Evolutionary conservation across 495 filamentous ascomycete genomes (phyloP).

Genomic region (Penicillium robsamsonii): DNA sequence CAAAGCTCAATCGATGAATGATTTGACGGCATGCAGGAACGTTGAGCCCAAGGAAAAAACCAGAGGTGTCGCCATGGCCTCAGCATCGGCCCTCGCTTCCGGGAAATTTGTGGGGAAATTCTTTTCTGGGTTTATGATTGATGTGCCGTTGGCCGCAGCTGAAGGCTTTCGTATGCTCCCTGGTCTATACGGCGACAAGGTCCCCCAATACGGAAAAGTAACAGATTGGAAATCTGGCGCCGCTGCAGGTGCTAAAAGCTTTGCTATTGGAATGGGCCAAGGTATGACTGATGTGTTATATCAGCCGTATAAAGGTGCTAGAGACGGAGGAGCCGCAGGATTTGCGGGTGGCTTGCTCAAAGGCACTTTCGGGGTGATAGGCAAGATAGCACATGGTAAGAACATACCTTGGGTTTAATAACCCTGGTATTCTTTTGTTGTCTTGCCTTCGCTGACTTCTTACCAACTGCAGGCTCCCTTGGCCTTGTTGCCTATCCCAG

Average conservation of each 20-base stretch:
- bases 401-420: not conserved
- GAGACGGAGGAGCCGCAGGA: conserved; percentile 57
- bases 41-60: not conserved
- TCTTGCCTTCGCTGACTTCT: not conserved
- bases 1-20: not conserved
- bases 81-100: not conserved
- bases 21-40: not conserved
- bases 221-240: conserved; percentile 38
- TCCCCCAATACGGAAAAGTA: conserved; percentile 34
- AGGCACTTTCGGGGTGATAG: conserved; percentile 62
- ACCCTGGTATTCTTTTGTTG: not conserved
- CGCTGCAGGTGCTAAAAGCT: conserved; percentile 48
- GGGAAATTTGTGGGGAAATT: not conserved
- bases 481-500: not conserved
- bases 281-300: conserved; percentile 67
- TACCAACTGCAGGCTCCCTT: not conserved
- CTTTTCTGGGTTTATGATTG: conserved; percentile 39
- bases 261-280: conserved; percentile 68
- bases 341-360: conserved; percentile 67
- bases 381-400: not conserved
- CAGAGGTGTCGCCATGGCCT: conserved; percentile 19
- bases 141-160: conserved; percentile 67
- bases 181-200: conserved; percentile 66
- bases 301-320: conserved; percentile 62
- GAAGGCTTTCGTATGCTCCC: conserved; percentile 85